These are phyloP conservation scores for Achaetomium macrosporum DNA, from an alignment of 2,329 filamentous ascomycete species.

Conservation along the genomic window DNA sequence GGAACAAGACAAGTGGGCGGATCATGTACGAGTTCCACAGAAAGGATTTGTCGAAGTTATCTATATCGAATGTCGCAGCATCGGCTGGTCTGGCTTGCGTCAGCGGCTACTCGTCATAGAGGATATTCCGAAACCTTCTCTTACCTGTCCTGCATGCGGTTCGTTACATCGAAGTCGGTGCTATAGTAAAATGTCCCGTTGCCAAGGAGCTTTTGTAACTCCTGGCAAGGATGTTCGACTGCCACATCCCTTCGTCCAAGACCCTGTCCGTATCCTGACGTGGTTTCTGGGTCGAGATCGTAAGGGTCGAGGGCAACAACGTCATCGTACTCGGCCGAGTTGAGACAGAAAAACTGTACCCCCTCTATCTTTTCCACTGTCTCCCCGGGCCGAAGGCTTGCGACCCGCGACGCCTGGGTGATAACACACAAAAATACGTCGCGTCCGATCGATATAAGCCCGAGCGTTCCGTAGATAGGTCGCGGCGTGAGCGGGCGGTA, in stretches of 20 bases:
- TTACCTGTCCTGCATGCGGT: conserved; percentile 81
- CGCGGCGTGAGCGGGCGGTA: conserved; percentile 71
- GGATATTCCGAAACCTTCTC: neutral
- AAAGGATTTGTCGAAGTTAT: conserved; percentile 87
- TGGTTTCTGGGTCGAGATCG: conserved; percentile 45
- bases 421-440: conserved; percentile 92
- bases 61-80: conserved; percentile 75
- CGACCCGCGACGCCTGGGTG: conserved; percentile 70
- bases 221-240: conserved; percentile 81
- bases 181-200: conserved; percentile 98
- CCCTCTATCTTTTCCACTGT: conserved; percentile 79
- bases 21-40: conserved; percentile 99
- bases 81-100: conserved; percentile 58
- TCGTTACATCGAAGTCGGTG: conserved; percentile 95
- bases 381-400: conserved; percentile 78
- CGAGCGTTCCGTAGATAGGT: conserved; percentile 78
- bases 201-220: conserved; percentile 84
- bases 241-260: conserved; percentile 62
- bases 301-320: conserved; percentile 52
- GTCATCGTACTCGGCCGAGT: conserved; percentile 78
- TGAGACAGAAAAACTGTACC: conserved; percentile 92
- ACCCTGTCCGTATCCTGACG: conserved; percentile 44
- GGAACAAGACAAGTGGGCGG: conserved; percentile 81
- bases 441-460: conserved; percentile 73
- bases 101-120: conserved; percentile 10